Evolutionary conservation across 192 early-diverging fungal species (phyloP).

Genomic region (Coemansia sp.): DNA sequence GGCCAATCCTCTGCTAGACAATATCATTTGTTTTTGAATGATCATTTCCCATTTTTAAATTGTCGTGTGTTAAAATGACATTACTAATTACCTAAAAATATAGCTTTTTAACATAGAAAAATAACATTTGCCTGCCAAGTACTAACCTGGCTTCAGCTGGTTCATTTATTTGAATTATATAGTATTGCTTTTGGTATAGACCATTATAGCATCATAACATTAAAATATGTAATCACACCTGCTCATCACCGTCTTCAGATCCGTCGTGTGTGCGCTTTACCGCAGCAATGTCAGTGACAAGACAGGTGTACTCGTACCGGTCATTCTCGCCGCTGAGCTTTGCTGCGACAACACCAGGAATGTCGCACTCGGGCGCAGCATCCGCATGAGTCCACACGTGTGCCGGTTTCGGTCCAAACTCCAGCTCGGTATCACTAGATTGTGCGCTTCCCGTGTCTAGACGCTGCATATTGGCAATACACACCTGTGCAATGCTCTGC

Average conservation of each 20-base stretch:
- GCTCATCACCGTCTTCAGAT: background rate
- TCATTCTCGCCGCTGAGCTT: conserved; percentile 39
- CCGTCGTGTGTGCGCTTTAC: conserved; percentile 23
- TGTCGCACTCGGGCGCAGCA: conserved; percentile 26
- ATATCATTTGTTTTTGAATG: too few relatives aligned
- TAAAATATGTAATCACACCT: background rate
- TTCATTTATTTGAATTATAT: too few relatives aligned
- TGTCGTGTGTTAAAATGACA: too few relatives aligned
- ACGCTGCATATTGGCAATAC: conserved; percentile 57
- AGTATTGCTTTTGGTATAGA: too few relatives aligned
- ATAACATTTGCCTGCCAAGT: too few relatives aligned
- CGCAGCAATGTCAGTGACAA: conserved; percentile 40
- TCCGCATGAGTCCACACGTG: conserved; percentile 35
- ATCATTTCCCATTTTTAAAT: too few relatives aligned
- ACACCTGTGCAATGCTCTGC: conserved; percentile 53
- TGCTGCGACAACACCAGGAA: conserved; percentile 27
- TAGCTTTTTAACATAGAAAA: too few relatives aligned
- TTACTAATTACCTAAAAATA: too few relatives aligned
- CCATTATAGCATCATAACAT: background rate
- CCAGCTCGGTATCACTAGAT: conserved; percentile 25
- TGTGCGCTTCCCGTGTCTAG: conserved; percentile 21
- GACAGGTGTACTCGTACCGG: conserved; percentile 29
- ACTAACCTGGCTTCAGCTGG: too few relatives aligned
- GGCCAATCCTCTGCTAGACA: too few relatives aligned
- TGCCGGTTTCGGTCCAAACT: conserved; percentile 23